Evolutionary conservation across 306 rosid species (phyloP).

Genomic region (Cucumis hystrix): DNA sequence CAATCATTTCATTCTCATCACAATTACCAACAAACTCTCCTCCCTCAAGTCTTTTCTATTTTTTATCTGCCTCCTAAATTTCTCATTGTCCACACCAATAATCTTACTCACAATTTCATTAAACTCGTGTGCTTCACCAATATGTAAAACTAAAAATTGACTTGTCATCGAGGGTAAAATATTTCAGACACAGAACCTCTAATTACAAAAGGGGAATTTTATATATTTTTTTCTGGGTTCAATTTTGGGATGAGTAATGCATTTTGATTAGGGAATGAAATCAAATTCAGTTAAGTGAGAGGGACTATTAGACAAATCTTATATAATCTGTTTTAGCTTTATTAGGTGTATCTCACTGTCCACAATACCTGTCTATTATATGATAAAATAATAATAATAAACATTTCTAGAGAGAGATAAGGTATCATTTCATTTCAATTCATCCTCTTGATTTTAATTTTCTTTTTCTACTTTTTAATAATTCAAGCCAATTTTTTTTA

Average conservation of each 20-base stretch:
- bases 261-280: background rate
- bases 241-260: background rate
- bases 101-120: background rate
- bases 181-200: background rate
- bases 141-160: background rate
- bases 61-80: background rate
- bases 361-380: background rate
- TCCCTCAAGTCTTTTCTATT: background rate
- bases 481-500: background rate
- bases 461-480: background rate
- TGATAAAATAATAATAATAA: background rate
- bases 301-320: background rate
- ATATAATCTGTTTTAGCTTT: background rate
- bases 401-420: background rate
- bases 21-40: background rate
- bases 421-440: background rate
- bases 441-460: background rate
- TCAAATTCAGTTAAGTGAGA: background rate
- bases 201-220: background rate
- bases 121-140: background rate
- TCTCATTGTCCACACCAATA: background rate
- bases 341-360: slow-evolving; percentile 7
- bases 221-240: background rate
- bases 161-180: background rate
- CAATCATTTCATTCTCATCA: background rate